These are phyloP conservation scores for Centella asiatica DNA, from an alignment of 129 eudicot genomes.

Conservation along the genomic window DNA sequence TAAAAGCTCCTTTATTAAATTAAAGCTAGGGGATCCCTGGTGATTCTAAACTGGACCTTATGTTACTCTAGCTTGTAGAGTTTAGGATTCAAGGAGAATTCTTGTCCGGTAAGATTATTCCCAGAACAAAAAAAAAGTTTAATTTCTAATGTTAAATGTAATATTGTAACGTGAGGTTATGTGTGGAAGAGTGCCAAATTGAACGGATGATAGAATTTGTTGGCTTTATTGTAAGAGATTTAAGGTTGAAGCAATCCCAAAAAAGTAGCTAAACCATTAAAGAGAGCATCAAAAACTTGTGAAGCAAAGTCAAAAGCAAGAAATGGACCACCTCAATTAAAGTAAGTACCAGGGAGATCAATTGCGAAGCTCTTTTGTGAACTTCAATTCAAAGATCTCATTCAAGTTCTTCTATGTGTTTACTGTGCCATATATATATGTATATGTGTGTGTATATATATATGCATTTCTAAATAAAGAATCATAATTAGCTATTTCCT, in stretches of 20 bases:
- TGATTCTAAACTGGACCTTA: no score
- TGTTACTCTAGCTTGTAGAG: no score
- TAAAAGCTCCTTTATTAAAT: no score
- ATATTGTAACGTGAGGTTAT: no score
- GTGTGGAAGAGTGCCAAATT: neutral
- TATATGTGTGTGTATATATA: neutral
- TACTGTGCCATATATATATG: neutral
- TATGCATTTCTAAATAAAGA: neutral
- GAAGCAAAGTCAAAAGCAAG: neutral
- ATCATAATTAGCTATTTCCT: no score
- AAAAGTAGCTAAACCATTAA: neutral
- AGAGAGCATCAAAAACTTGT: neutral
- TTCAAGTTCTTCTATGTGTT: no score
- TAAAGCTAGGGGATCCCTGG: no score
- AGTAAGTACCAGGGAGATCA: neutral
- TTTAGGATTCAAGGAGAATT: no score
- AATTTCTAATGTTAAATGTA: no score
- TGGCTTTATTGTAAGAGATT: conserved; percentile 4
- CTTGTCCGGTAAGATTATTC: no score
- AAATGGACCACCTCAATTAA: neutral
- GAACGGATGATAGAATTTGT: neutral
- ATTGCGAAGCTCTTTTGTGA: conserved; percentile 3
- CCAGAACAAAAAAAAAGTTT: no score
- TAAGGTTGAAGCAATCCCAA: neutral
- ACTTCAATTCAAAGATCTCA: neutral